Base-by-base conservation (phyloP, 2,329 filamentous ascomycete species). In the Neofusicoccum sp. region DNA sequence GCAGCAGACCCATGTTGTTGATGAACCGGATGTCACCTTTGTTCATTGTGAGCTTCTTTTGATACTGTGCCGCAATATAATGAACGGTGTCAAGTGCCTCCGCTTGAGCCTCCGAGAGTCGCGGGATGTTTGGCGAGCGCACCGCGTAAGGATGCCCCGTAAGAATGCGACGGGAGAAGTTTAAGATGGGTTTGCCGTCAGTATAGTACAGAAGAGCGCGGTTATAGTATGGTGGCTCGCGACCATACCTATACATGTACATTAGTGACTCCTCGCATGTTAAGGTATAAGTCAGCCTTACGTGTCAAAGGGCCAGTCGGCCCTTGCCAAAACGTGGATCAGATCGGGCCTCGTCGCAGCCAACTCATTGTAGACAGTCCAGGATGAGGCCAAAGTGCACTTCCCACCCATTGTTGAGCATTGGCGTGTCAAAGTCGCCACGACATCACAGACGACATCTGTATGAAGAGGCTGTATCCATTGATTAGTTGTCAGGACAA, bases 341-440 rank as follows among this genome's bases (percentile, higher is more conserved):
- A 58, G n/a, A 28, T 58, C 53, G 7, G 53, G 53, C 6, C 53
- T 14, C 38, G 53, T 58, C 4, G 53, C 38, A 6, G 53, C 53
- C 14, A 58, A 24, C n/a, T 58, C 53, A 26, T 58, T 58, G 26
- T 58, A 58, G 3, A 58, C 26, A 2, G 14, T 34, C n/a, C 30
- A 34, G 7, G 53, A 11, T 1, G n/a, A 26, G 3, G 53, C 53
- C 4, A 58, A 11, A 6, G 16, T 24, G 20, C 53, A 24, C 11
- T 2, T 3, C 5, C 53, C 53, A 11, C 53, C n/a, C 36, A 12
- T 3, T 12, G 36, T 12, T 12, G 36, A 38, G 36, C 36, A 38
- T 5, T 12, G 4, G 36, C 36, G 36, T 12, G 36, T 38, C 36
- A 38, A n/a, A 38, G 5, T 38, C 3, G 36, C n/a, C n/a, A n/a